Evolutionary conservation across 2,329 filamentous ascomycete genomes (phyloP).

Genomic region (Exophiala viscosa): DNA sequence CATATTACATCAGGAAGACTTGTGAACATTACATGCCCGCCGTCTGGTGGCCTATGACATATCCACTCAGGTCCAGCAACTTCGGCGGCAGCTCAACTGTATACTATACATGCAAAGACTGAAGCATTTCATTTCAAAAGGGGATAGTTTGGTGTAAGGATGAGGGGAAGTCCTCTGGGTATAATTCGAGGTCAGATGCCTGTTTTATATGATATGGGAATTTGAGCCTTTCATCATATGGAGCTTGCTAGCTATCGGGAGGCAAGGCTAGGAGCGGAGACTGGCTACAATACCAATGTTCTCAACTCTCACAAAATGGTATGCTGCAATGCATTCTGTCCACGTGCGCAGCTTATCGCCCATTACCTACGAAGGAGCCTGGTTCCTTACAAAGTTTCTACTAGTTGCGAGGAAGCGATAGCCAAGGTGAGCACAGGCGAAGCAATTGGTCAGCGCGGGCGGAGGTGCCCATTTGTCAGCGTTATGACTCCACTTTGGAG

Average conservation of each 20-base stretch:
- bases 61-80: not conserved
- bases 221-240: too few species aligned
- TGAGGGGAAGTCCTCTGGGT: not conserved
- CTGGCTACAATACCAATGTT: not conserved
- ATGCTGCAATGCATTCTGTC: too few species aligned
- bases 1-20: too few species aligned
- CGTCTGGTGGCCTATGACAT: too few species aligned
- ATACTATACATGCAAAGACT: constrained; percentile 1
- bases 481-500: too few species aligned
- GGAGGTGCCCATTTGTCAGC: constrained; percentile 8
- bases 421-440: not conserved
- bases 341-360: too few species aligned
- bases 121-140: not conserved
- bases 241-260: too few species aligned
- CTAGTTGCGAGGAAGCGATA: too few species aligned
- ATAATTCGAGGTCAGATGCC: not conserved
- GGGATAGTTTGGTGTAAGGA: not conserved
- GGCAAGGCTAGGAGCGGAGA: not conserved
- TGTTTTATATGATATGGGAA: too few species aligned
- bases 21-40: too few species aligned
- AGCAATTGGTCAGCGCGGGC: not conserved
- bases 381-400: too few species aligned
- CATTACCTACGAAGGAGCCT: too few species aligned
- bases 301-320: not conserved
- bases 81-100: not conserved